phyloP scores from a whole-genome alignment of 1,139 yeast genomes.

The Saccharomyces hybrid region DNA sequence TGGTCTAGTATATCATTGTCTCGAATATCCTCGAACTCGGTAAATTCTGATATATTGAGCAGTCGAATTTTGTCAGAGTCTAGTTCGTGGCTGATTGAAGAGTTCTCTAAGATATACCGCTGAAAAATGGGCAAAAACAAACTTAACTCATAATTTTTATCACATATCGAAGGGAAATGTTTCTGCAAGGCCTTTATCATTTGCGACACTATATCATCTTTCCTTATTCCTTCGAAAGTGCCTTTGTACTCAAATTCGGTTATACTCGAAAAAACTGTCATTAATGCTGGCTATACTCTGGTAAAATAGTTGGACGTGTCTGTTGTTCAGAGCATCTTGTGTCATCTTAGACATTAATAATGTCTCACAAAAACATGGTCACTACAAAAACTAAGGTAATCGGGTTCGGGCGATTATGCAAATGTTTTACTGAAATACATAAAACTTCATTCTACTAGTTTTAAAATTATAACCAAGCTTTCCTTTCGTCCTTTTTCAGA shows the following conservation, averaged over 20 bases:
- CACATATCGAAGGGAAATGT: constrained; percentile 68
- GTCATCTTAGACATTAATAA: not conserved
- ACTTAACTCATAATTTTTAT: constrained; percentile 76
- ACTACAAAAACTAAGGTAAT: too few species aligned
- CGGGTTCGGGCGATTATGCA: too few species aligned
- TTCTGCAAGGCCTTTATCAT: constrained; percentile 94
- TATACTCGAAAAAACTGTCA: not conserved
- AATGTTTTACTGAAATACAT: too few species aligned
- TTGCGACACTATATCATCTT: constrained; percentile 91
- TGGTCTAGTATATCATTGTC: constrained; percentile 30
- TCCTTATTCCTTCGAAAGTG: constrained; percentile 86
- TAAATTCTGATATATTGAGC: constrained; percentile 82
- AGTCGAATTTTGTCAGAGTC: constrained; percentile 96
- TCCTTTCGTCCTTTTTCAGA: too few species aligned
- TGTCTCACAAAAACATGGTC: not conserved
- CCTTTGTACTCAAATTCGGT: constrained; percentile 33
- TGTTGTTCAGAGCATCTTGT: not conserved
- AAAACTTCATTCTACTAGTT: too few species aligned
- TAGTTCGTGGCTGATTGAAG: constrained; percentile 63
- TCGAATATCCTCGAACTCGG: constrained; percentile 52
- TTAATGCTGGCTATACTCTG: not conserved
- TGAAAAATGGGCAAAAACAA: constrained; percentile 88
- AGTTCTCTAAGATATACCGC: constrained; percentile 73
- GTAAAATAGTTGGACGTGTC: not conserved
- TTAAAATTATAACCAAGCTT: too few species aligned